Evolutionary conservation across 768 basidiomycete species (phyloP).

Genomic region (Auriscalpium microsporum): DNA sequence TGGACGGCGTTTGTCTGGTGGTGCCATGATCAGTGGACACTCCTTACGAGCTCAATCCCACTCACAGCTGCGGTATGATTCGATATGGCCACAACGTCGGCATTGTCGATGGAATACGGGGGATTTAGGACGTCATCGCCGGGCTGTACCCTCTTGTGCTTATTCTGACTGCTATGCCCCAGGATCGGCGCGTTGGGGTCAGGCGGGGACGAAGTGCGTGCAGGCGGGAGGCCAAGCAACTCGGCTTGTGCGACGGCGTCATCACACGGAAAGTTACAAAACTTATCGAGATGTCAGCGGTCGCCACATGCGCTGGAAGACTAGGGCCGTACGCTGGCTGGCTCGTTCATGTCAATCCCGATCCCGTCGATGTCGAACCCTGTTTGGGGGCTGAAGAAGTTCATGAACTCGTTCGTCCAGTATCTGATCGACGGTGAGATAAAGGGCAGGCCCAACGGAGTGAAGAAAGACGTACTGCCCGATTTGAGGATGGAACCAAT

Average conservation of each 20-base stretch:
- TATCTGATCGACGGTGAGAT: conserved; percentile 27
- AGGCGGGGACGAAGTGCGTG: conserved; percentile 40
- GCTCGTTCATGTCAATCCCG: conserved; percentile 77
- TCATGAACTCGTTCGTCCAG: conserved; percentile 53
- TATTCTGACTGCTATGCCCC: conserved; percentile 15
- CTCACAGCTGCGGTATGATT: conserved; percentile 47
- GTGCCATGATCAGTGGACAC: neutral
- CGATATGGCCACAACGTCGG: conserved; percentile 35
- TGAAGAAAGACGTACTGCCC: conserved; percentile 30
- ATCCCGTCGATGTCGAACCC: conserved; percentile 62
- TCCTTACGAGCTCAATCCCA: neutral
- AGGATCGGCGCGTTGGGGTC: conserved; percentile 48
- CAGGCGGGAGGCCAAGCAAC: conserved; percentile 44
- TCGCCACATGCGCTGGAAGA: neutral
- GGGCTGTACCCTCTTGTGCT: conserved; percentile 17
- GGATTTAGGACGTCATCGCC: conserved; percentile 36
- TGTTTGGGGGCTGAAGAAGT: conserved; percentile 43
- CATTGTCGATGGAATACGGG: conserved; percentile 53
- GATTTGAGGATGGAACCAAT: conserved; percentile 53
- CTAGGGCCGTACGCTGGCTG: conserved; percentile 42
- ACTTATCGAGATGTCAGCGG: conserved; percentile 28
- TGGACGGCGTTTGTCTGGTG: conserved; percentile 33
- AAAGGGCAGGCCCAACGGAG: no score
- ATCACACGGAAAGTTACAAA: conserved; percentile 53
- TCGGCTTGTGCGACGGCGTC: conserved; percentile 52